Base-by-base conservation (phyloP, 805 yeast species). In the Starmerella vitae region DNA sequence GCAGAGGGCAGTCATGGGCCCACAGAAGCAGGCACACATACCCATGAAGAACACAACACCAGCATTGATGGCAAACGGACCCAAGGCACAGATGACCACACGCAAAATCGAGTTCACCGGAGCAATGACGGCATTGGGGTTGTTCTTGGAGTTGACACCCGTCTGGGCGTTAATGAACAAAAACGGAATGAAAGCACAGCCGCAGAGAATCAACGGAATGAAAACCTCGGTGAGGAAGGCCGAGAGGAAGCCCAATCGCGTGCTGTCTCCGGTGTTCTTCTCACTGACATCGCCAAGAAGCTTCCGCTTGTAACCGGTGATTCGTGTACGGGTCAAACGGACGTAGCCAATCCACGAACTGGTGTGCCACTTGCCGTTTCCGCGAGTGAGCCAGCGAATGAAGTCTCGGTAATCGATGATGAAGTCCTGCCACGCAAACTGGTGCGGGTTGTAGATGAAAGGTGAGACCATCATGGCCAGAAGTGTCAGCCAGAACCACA, bases 401-500 rank as follows among this genome's bases (percentile, higher is more conserved):
- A 73, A 91, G 58, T 84, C 94, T 62, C 94, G 75, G 72, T 91
- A 91, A 62, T 91, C 98, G 59, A 88, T 75, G 65, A 88, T 84
- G 74, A 80, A 88, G 64, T 86, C 96, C 59, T 78, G 81, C 86
- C 93, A 79, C 37, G 95, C 76, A 62, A 86, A 91, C 68, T 91
- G 97, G 65, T 88, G 96, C 34, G 98, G 98, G 65, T 91, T 91
- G 74, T 84, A 91, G 45, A 91, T 57, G 61, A 88, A 85, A 55
- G 98, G 98, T 35, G 97, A 78, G 52, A 84, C 74, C 65, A 84
- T 71, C 65, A 91, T 70, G 3, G 97, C 82, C 34, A 85, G 69
- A 52, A 85, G 67, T 15, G 94, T 79, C 43, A 91, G 78, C 96
- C 97, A 91, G 74, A 91, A 91, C 95, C 96, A 91, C 47, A 88